These are phyloP conservation scores for Echeveria elegans DNA, from an alignment of 164 flowering plant genomes.

Conservation along the genomic window DNA sequence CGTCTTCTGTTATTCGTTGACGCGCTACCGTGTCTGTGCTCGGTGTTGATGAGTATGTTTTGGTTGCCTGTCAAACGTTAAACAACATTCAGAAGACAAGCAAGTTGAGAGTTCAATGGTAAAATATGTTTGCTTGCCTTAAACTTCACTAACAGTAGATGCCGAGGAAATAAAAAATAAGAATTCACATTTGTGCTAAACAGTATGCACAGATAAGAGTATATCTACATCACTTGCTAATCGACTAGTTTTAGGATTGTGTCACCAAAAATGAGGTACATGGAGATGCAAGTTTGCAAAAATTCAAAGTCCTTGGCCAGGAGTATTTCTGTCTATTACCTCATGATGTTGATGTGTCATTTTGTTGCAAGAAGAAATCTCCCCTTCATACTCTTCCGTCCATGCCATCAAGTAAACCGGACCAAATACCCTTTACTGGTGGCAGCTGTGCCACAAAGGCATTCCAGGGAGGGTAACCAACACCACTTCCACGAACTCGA, in stretches of 20 bases:
- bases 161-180: background rate
- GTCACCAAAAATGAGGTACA: background rate
- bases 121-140: too few species aligned
- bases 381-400: constrained; percentile 70
- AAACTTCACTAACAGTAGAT: too few species aligned
- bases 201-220: background rate
- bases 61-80: too few species aligned
- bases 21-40: too few species aligned
- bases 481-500: constrained; percentile 95
- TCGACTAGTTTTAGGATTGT: background rate
- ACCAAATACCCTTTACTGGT: constrained; percentile 87
- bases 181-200: background rate
- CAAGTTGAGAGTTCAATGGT: background rate
- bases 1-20: too few species aligned
- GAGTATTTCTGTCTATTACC: constrained; percentile 6
- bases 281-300: background rate
- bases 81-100: background rate
- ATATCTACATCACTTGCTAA: background rate
- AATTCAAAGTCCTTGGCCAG: background rate
- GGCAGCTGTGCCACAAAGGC: constrained; percentile 91
- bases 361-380: background rate
- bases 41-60: too few species aligned
- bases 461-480: constrained; percentile 98
- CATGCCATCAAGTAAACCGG: constrained; percentile 90
- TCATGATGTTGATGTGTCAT: too few species aligned